Evolutionary conservation across 306 rosid genomes (phyloP), one percentile per base, ranked within the genome.

Genomic region (Ammopiptanthus mongolicus): DNA sequence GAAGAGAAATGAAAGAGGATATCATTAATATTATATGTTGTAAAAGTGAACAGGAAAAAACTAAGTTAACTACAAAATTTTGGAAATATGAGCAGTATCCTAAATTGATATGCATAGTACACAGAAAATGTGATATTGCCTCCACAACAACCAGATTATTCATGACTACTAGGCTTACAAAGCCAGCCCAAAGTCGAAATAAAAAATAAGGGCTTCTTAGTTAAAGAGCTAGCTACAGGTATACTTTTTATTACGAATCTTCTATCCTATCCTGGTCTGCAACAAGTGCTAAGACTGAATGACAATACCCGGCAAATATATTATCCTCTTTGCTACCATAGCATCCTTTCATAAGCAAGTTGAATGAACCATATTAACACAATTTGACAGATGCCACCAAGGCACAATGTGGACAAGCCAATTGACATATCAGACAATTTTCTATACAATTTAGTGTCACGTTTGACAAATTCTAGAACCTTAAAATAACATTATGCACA

Each of bases 1-100:
- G 53, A 60, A 63, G 59, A 65, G 67, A 75, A 65, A 62, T 36
- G 75, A 70, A 65, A 69, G 59, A 75, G 14, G 46, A 67, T 22
- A 33, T 75, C 33, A 48, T 22, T 39, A 65, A 8, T 50, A 79
- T 15, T 31, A 28, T 59, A 33, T n/a, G 46, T 50, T 50, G 71
- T 66, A 69, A 69, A 63, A 56, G 63, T 21, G 73, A 61, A 37
- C 1, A 13, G 0, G 34, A 31, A n/a, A 33, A 25, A 33, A 23
- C 12, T 28, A 17, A 39, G 11, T 4, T 59, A 65, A 12, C 42
- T 0, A 22, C 15, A 62, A 33, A 58, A 22, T 18, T 66, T 67
- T 53, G 15, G 41, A 65, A 47, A 71, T 14, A 50, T 33, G 41
- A 75, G 59, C 53, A 56, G 60, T 44, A 56, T 46, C 57, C 33